phyloP scores from a whole-genome alignment of 306 rosid genomes.

The Cucumis hystrix region DNA sequence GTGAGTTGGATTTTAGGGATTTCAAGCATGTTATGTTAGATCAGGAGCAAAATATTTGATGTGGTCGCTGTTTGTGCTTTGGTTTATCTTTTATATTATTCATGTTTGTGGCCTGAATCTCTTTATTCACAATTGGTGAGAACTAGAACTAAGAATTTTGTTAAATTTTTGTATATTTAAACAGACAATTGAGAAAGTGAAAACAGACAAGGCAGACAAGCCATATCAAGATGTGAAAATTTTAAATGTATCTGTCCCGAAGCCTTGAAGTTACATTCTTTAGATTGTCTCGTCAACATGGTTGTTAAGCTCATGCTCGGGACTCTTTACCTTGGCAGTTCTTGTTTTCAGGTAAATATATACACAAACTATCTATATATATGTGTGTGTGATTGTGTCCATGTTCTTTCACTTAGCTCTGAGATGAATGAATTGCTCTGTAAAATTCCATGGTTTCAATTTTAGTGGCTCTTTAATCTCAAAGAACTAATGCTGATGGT shows the following conservation, averaged over 20 bases:
- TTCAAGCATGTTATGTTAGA: neutral
- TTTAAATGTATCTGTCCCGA: conserved; percentile 85
- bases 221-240: conserved; percentile 95
- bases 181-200: conserved; percentile 87
- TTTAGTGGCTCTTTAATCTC: neutral
- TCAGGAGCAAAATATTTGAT: neutral
- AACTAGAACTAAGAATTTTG: neutral
- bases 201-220: conserved; percentile 71
- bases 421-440: neutral
- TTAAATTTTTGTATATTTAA: neutral
- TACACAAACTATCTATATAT: too few relatives aligned
- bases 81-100: neutral
- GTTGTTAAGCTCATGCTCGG: neutral
- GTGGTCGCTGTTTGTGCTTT: neutral
- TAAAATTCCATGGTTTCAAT: neutral
- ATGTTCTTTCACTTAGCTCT: neutral
- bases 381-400: neutral
- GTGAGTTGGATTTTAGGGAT: neutral
- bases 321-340: neutral
- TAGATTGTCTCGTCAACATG: neutral
- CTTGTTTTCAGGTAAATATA: conserved; percentile 9
- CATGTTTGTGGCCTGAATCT: neutral
- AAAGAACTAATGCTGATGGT: neutral
- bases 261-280: conserved; percentile 31
- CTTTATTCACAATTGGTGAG: neutral